Evolutionary conservation across 305 asterid genomes (phyloP).

Genomic region (Withania somnifera): DNA sequence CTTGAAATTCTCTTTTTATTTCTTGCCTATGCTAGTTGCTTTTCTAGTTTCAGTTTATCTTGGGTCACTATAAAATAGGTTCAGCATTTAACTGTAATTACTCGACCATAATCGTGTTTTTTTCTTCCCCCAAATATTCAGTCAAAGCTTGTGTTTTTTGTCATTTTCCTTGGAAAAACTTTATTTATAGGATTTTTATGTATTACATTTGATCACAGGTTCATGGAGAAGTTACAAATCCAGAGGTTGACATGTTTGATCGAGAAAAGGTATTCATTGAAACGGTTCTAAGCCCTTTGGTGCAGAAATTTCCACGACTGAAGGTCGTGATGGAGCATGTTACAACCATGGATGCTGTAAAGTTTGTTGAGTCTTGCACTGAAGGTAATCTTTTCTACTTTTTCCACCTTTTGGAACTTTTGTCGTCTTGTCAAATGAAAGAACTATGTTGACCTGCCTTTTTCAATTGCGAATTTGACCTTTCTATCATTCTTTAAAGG

Average conservation of each 20-base stretch:
- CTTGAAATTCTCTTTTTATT: neutral
- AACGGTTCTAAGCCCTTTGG: constrained; percentile 52
- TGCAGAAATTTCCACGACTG: constrained; percentile 54
- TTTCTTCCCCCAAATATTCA: neutral
- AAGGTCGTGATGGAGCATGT: constrained; percentile 96
- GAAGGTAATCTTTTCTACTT: constrained; percentile 32
- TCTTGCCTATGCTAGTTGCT: neutral
- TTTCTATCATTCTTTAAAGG: constrained; percentile 33
- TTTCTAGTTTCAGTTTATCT: neutral
- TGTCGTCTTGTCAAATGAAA: neutral
- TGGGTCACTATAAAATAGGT: neutral
- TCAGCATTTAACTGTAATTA: neutral
- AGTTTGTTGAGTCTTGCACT: constrained; percentile 61
- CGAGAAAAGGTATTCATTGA: constrained; percentile 86
- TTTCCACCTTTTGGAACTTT: neutral
- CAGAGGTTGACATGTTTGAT: constrained; percentile 81
- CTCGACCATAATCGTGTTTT: neutral
- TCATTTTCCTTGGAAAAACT: neutral
- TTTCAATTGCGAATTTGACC: neutral
- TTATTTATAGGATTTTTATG: neutral
- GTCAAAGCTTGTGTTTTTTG: neutral
- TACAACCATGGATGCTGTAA: constrained; percentile 79
- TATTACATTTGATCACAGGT: constrained; percentile 35
- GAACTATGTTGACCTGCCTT: neutral
- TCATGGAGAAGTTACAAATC: constrained; percentile 86